Base-by-base conservation (phyloP, 108 stramenopile species). In the Skeletonema costatum region DNA sequence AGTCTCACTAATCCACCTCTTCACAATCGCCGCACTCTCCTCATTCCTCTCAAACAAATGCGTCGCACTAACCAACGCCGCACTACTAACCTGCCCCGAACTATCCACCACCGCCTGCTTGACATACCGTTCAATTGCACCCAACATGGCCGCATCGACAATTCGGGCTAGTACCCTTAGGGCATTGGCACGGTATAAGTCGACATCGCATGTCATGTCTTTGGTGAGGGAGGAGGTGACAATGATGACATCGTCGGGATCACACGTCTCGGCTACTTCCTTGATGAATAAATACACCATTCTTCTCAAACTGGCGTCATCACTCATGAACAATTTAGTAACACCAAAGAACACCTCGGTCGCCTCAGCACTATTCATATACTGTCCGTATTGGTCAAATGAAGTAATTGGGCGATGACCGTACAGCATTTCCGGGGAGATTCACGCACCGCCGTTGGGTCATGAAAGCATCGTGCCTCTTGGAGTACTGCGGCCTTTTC, bases 281-380 rank as follows among this genome's bases (percentile, higher is more conserved):
- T 99, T 99, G 87, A 99, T 98, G 85, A 99, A 99, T n/a, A 99
- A 85, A 78, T 97, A 99, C 3, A 96, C 92, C 92, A 97, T 94
- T 8, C 97, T 76, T 1, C 97, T 77, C 33, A 97, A 69, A 9
- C 86, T 88, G 13, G 93, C 93, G 75, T 97, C 96, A 70, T 95
- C 92, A 70, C 88, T 92, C 96, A 98, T 97, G 79, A 99, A 99
- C 32, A 99, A 91, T 86, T 99, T 99, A 21, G 99, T 99, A 7
- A 99, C 99, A 3, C 98, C 99, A 73, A 99, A 99, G 73, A 99
- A 99, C 31, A 99, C 98, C 61, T 98, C 96, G 5, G 94, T 96
- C 1, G 93, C 93, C 82, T 98, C 97, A 30, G 86, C 74, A 11
- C 79, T 72, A 25, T 81, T 83, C 66, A 96, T 76, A 68, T 88